Evolutionary conservation across 441 rosid species (phyloP).

Genomic region (Populus trichocarpa): DNA sequence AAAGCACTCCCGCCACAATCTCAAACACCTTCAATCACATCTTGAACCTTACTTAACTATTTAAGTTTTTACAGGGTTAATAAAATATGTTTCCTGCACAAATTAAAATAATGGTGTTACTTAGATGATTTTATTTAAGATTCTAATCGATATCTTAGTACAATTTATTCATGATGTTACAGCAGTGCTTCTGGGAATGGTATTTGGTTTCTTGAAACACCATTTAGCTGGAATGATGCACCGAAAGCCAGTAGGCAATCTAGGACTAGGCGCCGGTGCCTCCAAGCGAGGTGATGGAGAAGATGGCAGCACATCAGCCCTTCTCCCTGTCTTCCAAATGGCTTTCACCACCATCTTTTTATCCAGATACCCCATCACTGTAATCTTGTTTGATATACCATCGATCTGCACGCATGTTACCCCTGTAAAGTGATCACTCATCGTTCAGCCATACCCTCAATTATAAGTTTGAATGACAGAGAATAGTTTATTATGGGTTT

Average conservation of each 20-base stretch:
- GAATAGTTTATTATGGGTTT: not conserved
- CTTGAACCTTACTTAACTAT: too few species aligned
- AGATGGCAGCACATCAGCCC: constrained; percentile 18
- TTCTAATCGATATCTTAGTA: too few species aligned
- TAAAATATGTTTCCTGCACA: too few species aligned
- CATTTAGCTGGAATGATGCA: constrained; percentile 27
- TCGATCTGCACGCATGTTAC: constrained; percentile 32
- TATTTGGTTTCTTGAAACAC: constrained; percentile 40
- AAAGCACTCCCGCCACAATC: too few species aligned
- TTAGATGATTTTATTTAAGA: too few species aligned
- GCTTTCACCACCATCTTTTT: constrained; percentile 17
- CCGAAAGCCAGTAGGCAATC: constrained; percentile 19
- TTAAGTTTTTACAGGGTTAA: too few species aligned
- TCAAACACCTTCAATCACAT: too few species aligned
- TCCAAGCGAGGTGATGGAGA: not conserved
- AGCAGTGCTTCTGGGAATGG: not conserved
- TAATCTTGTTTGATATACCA: constrained; percentile 12
- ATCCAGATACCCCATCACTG: constrained; percentile 29
- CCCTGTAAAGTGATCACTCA: constrained; percentile 10
- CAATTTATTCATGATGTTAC: not conserved
- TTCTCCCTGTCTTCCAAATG: constrained; percentile 28
- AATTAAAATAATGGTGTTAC: too few species aligned
- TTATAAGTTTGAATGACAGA: not conserved
- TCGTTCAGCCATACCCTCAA: not conserved
- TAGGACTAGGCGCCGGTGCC: constrained; percentile 15